Base-by-base conservation (phyloP, 2,329 filamentous ascomycete genomes). In the Colletotrichum salicis region DNA sequence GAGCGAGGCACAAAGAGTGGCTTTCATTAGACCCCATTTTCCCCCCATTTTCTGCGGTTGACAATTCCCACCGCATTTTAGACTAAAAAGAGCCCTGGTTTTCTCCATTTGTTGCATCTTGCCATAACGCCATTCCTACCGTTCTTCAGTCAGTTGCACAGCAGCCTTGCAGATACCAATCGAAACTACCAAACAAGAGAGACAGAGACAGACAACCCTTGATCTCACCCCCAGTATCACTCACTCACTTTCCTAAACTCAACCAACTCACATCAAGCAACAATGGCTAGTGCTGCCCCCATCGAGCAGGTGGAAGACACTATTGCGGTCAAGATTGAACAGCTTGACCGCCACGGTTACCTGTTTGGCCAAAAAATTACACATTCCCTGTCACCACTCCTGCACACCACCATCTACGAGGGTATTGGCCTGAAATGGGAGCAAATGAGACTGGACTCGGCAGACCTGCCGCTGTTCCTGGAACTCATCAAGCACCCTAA, bases 291-390 rank as follows among this genome's bases (percentile, higher is more conserved):
- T 52, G 45, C 55, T 37, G 55, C 48, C 31, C 45, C 52, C 31
- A n/a, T 64, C 19, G 59, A 72, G 48, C 61, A 71, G 37, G n/a
- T 70, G 54, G 70, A 72, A 59, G 70, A 72, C 5, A 22, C 54
- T 8, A 72, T 72, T 33, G 66, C 54, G 15, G 27, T 33, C 48
- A 72, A 71, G 61, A 67, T 72, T n/a, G 73, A 72, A 66, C 76
- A 77, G 19, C 77, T 86, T 1, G 81, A 86, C 41, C 81, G 81
- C 31, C 85, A 88, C 74, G 85, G 86, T 60, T 89, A 88, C 76
- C 85, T 90, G 31, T 90, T 90, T 74, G 88, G 88, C 72, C 83
- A 87, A 75, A 89, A 89, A 72, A 83, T 90, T 73, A 77, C 86
- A 5, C 84, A 88, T 45, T 89, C 87, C 29, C 81, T 89, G 74